A percentile compares a stretch with the other conserved stretches of the same genome.
These are phyloP conservation scores for Puccinia novopanici DNA, from an alignment of 1,284 basidiomycete genomes.

Conservation along the genomic window DNA sequence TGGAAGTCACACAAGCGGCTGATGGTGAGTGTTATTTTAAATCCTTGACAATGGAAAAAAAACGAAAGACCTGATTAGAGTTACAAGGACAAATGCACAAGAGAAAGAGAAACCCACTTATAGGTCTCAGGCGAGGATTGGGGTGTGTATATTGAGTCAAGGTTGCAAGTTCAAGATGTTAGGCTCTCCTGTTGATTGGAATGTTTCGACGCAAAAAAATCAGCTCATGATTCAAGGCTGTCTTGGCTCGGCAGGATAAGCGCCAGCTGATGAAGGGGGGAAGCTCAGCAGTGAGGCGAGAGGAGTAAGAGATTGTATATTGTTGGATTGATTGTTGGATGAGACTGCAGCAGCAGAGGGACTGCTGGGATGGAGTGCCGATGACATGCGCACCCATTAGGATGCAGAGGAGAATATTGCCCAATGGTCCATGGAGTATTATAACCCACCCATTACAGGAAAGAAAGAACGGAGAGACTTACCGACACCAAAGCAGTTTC, in stretches of 20 bases:
- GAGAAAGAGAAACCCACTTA: not conserved
- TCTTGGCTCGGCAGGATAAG: not conserved
- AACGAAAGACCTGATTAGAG: not conserved
- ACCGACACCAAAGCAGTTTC: not conserved
- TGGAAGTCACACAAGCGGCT: not conserved
- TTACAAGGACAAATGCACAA: not conserved
- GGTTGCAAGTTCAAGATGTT: not conserved
- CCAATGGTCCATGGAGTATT: too few species aligned
- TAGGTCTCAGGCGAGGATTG: not conserved
- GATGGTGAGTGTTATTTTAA: not conserved
- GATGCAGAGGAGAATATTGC: not conserved
- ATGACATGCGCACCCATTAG: not conserved
- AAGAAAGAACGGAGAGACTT: not conserved
- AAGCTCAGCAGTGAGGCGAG: not conserved
- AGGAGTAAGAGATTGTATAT: not conserved
- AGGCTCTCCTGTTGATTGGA: not conserved
- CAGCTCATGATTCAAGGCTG: slow-evolving; percentile 9
- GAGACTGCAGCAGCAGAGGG: not conserved
- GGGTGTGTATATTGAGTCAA: not conserved
- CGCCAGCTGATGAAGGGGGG: not conserved
- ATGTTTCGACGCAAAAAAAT: not conserved
- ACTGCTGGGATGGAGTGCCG: not conserved
- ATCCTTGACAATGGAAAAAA: not conserved
- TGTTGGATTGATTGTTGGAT: too few species aligned
- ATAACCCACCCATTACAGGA: not conserved